These are phyloP conservation scores for Sideroxylon spinosum DNA, from an alignment of 179 eudicot genomes.

Conservation along the genomic window DNA sequence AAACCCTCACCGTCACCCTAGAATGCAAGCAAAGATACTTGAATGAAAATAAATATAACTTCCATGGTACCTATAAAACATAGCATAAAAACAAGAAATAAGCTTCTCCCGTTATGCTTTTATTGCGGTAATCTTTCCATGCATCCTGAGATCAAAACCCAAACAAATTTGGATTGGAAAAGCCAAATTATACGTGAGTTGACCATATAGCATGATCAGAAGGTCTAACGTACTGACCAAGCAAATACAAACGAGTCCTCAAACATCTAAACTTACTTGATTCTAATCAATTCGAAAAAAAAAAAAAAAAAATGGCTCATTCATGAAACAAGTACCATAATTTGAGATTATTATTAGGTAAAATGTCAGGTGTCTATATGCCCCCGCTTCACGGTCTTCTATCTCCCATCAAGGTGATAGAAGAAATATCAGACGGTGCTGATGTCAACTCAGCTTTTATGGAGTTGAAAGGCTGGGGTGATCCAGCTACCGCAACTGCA, in stretches of 20 bases:
- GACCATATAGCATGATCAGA: no score
- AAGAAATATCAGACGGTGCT: slow-evolving; percentile 47
- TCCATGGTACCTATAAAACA: no score
- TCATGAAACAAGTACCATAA: background rate
- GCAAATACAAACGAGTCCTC: background rate
- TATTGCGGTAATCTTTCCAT: no score
- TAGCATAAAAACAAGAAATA: no score
- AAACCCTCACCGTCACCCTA: no score
- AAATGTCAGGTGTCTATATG: background rate
- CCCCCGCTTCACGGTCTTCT: background rate
- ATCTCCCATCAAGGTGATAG: background rate
- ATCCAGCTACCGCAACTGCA: slow-evolving; percentile 99
- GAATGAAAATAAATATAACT: no score
- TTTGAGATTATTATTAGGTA: background rate
- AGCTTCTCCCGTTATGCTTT: no score
- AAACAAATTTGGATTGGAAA: no score
- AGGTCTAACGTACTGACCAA: background rate
- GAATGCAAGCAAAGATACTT: no score
- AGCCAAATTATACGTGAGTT: no score
- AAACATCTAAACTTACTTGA: background rate
- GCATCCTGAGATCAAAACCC: no score
- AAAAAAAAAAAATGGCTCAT: background rate
- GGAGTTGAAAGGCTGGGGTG: slow-evolving; percentile 94
- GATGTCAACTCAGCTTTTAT: slow-evolving; percentile 71
- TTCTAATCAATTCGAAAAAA: no score